These are phyloP conservation scores for Arabidopsis lyrata DNA, from an alignment of 441 rosid genomes.

Conservation along the genomic window DNA sequence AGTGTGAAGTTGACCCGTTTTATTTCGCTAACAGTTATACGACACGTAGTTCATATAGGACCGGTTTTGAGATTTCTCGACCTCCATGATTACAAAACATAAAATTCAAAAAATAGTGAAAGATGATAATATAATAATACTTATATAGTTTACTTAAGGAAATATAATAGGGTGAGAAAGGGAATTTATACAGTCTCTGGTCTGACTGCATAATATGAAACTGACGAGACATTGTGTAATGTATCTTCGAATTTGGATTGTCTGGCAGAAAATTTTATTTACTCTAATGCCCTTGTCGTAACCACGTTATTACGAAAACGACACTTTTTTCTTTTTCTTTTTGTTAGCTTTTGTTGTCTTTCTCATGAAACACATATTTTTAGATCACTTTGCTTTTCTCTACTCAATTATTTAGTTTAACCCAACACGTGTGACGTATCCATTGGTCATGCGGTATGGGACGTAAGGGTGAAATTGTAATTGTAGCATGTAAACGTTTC, in stretches of 20 bases:
- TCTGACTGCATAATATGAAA: conserved; percentile 53
- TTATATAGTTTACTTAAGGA: conserved; percentile 5
- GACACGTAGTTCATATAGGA: conserved; percentile 45
- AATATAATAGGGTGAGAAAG: conserved; percentile 31
- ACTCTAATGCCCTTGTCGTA: conserved; percentile 40
- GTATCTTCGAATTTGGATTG: conserved; percentile 80
- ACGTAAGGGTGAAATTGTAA: conserved; percentile 21
- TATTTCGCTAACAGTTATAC: conserved; percentile 2
- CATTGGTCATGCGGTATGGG: conserved; percentile 29
- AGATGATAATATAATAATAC: neutral
- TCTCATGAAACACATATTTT: conserved; percentile 34
- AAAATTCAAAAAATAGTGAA: conserved; percentile 15
- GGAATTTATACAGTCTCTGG: conserved; percentile 41
- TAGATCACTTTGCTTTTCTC: conserved; percentile 21
- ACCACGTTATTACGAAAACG: conserved; percentile 51
- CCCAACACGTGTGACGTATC: conserved; percentile 30
- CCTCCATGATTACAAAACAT: conserved; percentile 33
- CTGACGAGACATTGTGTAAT: conserved; percentile 61
- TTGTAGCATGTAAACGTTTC: conserved; percentile 13
- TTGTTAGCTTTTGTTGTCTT: conserved; percentile 8
- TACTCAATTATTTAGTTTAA: conserved; percentile 41
- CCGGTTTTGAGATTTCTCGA: conserved; percentile 42
- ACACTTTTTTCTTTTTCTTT: conserved; percentile 36
- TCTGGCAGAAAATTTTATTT: conserved; percentile 54
- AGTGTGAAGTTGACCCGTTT: conserved; percentile 21